Evolutionary conservation across 768 basidiomycete genomes (phyloP).

Genomic region (Tephrocybe sp.): DNA sequence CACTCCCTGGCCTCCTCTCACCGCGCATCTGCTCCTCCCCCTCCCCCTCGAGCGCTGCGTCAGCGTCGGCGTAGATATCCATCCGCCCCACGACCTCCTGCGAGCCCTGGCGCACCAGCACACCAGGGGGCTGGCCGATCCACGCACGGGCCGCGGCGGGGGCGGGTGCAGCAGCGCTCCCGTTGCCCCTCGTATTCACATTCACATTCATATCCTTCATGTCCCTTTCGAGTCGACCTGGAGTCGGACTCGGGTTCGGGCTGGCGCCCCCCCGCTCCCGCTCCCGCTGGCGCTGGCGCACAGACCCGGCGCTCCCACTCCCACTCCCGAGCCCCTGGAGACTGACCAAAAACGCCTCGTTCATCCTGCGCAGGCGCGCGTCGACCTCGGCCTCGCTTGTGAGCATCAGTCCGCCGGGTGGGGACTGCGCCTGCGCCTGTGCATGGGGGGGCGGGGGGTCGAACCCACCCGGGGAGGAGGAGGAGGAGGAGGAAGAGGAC

Average conservation of each 20-base stretch:
- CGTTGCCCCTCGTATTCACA: neutral
- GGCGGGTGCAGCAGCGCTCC: neutral
- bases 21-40: neutral
- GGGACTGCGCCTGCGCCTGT: slow-evolving; percentile 8
- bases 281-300: neutral
- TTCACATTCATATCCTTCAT: neutral
- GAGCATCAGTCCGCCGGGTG: slow-evolving; percentile 50
- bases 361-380: slow-evolving; percentile 62
- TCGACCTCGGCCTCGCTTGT: slow-evolving; percentile 70
- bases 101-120: slow-evolving; percentile 11
- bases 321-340: slow-evolving; percentile 56
- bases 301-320: neutral
- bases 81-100: slow-evolving; percentile 22
- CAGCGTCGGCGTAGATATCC: slow-evolving; percentile 16
- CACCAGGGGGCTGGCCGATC: neutral
- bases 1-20: neutral
- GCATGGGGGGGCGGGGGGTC: neutral
- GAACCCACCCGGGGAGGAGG: too few relatives aligned
- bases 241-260: slow-evolving; percentile 3
- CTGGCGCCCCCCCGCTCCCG: neutral
- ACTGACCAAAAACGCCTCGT: slow-evolving; percentile 64
- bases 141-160: neutral
- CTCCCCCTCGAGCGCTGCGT: neutral
- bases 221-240: neutral
- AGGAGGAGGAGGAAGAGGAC: too few relatives aligned